A percentile compares a stretch with the other conserved stretches of the same genome.
Conservation (phyloP, 78 protist genomes). For the Guillardia theta region DNA sequence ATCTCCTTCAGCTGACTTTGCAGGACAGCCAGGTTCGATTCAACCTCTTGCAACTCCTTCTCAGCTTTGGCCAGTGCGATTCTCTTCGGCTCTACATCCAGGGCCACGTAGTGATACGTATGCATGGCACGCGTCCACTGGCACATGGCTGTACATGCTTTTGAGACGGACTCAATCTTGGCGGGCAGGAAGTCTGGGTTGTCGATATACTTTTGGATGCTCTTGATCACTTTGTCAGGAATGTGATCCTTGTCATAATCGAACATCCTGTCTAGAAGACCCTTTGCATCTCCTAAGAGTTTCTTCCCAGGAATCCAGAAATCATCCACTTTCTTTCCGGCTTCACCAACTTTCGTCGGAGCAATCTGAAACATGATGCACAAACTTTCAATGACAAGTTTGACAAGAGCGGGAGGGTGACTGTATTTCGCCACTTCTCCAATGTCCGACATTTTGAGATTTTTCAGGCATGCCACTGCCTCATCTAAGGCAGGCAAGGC, state of each 20-base stretch:
- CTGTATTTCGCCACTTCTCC: conserved; percentile 63
- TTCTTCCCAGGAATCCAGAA: conserved; percentile 70
- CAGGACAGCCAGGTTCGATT: conserved; percentile 43
- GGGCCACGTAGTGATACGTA: conserved; percentile 64
- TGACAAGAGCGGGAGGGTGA: conserved; percentile 77
- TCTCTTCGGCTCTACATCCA: conserved; percentile 75
- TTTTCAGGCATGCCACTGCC: conserved; percentile 63
- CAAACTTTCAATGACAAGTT: conserved; percentile 58
- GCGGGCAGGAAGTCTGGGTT: conserved; percentile 58
- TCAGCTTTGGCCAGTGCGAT: conserved; percentile 44
- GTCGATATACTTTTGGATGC: conserved; percentile 69
- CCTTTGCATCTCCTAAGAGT: conserved; percentile 56
- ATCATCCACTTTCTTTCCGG: conserved; percentile 61
- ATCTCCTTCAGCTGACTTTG: conserved; percentile 58
- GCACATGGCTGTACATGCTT: conserved; percentile 83
- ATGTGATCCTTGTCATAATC: conserved; percentile 77
- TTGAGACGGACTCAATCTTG: conserved; percentile 56
- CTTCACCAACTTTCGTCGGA: conserved; percentile 47
- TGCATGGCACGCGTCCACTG: conserved; percentile 85
- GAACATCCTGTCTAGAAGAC: conserved; percentile 56
- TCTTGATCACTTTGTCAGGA: conserved; percentile 53
- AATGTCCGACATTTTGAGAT: conserved; percentile 65
- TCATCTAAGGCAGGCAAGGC: conserved; percentile 85
- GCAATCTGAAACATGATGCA: conserved; percentile 71
- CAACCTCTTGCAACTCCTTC: conserved; percentile 51